Evolutionary conservation across 1,284 basidiomycete species (phyloP), one percentile per base, ranked within the genome.

Genomic region (Tylopilus orsonianus): DNA sequence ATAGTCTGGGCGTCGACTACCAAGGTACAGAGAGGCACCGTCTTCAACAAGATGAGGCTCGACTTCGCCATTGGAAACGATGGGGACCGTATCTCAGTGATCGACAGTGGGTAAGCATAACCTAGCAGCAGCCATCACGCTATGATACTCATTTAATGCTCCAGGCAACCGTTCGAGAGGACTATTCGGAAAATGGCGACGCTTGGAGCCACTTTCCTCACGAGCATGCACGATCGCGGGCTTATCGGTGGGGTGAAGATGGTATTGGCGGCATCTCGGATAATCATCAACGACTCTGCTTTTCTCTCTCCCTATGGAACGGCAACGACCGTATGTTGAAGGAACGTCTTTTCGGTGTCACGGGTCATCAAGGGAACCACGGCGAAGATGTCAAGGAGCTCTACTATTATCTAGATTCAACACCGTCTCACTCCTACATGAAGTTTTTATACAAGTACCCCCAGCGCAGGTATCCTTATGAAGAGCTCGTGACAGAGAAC

Each of bases 381-480:
- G 96, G 96, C 56, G 96, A 99, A 71, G 96, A 99, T 67, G 93
- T 95, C 73, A 98, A 98, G 73, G 96, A 99, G 66, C 75, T 98
- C 24, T 98, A 98, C 71, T 99, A 95, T 68, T 98, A 99, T 71
- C 83, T 99, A 57, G 96, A 98, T 71, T 97, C 92, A 44, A 97
- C 96, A 0, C 96, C 96, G 18, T 97, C 95, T 1, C 96, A 99
- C 68, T 96, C 93, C 26, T 99, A 98, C 80, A 98, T 98, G 96
- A 99, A 98, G 72, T 96, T 90, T 71, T 74, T 97, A 51, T 97
- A 97, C 84, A 98, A 98, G 71, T 98, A 98, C 62, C 95, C 96
- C 13, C 96, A 99, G 70, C 77, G 83, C 56, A 76, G 79, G 38
- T 99, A 82, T 71, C 96, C 96, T 1, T 99, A 99, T 71, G 93